Base-by-base conservation (phyloP, 2,329 filamentous ascomycete genomes). In the Fusarium humuli region DNA sequence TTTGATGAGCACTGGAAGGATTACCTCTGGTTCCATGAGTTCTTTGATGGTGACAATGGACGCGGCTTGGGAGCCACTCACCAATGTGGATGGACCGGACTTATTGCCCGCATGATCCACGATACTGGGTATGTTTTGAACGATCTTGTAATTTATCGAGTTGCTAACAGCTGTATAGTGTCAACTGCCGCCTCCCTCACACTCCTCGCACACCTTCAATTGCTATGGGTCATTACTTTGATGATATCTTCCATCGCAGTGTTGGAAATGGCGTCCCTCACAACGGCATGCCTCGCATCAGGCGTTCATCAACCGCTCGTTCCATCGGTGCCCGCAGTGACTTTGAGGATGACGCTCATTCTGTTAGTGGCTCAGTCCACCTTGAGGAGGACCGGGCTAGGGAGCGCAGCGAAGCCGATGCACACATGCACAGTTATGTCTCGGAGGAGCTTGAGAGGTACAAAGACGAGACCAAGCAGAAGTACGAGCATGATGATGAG, bases 31-130 rank as follows among this genome's bases (percentile, higher is more conserved):
- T 98, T 97, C 86, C 92, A 97, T 78, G 95, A 98, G 79, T 98
- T 97, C 85, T 98, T 98, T 78, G 95, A 98, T 77, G 95, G 94
- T 41, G 94, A 98, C 78, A 91, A 86, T 53, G 95, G 95, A 16
- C 91, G 94, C 72, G 95, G 96, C 18, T 87, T 98, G 2, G 95
- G 95, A 61, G 94, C 95, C 40, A 95, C 91, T 49, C 96, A 98
- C 80, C 96, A 98, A 80, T 97, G 94, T 77, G 95, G 95, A 52
- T 98, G 96, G 95, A 98, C 95, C 40, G 95, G 95, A 25, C 81
- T 98, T 72, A 94, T 98, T 79, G 95, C 95, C 27, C 94, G 97
- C 81, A 92, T 98, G 89, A 98, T 98, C 65, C 95, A 98, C 75
- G 96, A 98, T 77, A 98, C 95, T 73, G 95, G 94, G 93, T 96